Evolutionary conservation across 2,329 filamentous ascomycete species (phyloP), one percentile per base, ranked within the genome.

Genomic region (Penicillium palitans): DNA sequence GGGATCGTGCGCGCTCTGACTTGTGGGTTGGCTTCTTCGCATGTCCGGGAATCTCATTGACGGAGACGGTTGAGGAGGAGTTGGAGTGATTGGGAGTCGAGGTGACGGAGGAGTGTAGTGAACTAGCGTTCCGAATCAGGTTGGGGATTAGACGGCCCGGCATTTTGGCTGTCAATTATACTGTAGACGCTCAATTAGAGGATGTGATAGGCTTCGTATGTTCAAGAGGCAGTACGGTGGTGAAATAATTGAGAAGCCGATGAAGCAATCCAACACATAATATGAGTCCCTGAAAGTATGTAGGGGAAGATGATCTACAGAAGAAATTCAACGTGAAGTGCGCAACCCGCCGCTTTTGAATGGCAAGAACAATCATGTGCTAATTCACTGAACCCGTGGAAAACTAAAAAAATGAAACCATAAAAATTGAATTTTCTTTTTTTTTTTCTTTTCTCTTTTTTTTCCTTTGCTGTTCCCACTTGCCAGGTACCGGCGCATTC

Each of bases 111-210:
- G 69, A 68, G 45, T 72, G 68, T 55, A 69, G 59, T 42, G 69
- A 70, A 55, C 66, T 61, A 49, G 72, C 70, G 55, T 71, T 68
- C 64, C 75, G 71, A 59, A 77, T 72, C 54, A 77, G 69, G 65
- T 66, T 76, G 64, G 75, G 67, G 58, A 77, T 69, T 31, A 77
- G 66, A 63, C 75, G 74, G 64, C 75, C 75, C 50, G 75, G 75
- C 75, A 77, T 77, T 35, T 57, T 71, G 66, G 60, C 33, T 25
- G 41, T 45, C 39, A 40, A 42, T 49, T 29, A n/a, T 27, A 33
- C 50, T 35, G 35, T 52, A 55, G 35, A 55, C 25, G 50, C 17
- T 42, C 29, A 35, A 42, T 39, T 17, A 13, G 39, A 39, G 33
- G 19, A 21, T 50, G 19, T 44, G 48, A n/a, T 35, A 31, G 29